Evolutionary conservation across 1,284 basidiomycete species (phyloP).

Genomic region (Coriolopsis trogii): DNA sequence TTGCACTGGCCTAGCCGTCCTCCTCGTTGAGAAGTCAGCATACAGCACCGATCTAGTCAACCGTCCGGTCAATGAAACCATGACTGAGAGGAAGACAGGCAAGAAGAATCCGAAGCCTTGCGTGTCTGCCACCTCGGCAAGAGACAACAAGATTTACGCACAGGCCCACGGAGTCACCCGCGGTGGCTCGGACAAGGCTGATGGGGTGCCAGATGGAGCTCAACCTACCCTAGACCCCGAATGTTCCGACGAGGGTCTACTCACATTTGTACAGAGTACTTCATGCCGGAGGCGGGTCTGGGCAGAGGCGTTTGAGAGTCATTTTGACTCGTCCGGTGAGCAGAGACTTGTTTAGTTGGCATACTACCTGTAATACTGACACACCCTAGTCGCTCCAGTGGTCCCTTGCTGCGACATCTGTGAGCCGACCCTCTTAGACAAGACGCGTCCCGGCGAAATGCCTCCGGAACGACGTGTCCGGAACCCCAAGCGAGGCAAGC

Average conservation of each 20-base stretch:
- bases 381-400: not conserved
- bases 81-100: not conserved
- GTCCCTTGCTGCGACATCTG: conserved; percentile 24
- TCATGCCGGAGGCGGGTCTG: conserved; percentile 17
- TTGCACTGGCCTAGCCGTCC: conserved; percentile 21
- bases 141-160: conserved; percentile 9
- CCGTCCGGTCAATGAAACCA: not conserved
- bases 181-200: not conserved
- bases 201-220: not conserved
- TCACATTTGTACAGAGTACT: conserved; percentile 21
- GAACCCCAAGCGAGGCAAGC: conserved; percentile 28
- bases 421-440: conserved; percentile 12
- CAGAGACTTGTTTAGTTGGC: not conserved
- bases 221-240: conserved; percentile 3
- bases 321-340: conserved; percentile 3
- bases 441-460: conserved; percentile 1
- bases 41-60: conserved; percentile 8
- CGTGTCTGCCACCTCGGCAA: not conserved
- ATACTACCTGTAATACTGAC: not conserved
- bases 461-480: not conserved
- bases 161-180: conserved; percentile 13
- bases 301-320: conserved; percentile 15
- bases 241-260: conserved; percentile 16
- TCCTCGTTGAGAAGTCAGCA: conserved; percentile 26
- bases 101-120: not conserved